Percentiles rank a stretch among this genome's conserved stretches.
phyloP scores from a whole-genome alignment of 345 rosid species.

The Bretschneidera sinensis region DNA sequence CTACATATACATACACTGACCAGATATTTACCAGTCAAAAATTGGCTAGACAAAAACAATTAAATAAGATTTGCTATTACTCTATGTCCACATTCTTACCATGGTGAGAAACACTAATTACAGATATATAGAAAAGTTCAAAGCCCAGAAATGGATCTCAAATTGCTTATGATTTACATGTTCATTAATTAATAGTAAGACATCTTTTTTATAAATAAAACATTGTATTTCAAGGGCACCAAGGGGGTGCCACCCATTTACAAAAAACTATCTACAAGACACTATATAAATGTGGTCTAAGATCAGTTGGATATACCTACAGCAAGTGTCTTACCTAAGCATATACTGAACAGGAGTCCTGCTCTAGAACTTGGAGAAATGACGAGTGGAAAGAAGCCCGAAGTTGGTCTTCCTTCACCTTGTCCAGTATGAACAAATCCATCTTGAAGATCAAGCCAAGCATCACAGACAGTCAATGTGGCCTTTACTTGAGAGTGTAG shows the following conservation, averaged over 20 bases:
- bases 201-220: background rate
- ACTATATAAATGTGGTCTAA: too few relatives aligned
- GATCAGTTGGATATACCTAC: conserved; percentile 37
- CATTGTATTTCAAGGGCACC: too few relatives aligned
- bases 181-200: background rate
- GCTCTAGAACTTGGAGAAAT: conserved; percentile 78
- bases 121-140: too few relatives aligned
- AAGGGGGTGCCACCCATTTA: background rate
- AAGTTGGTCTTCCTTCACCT: conserved; percentile 75
- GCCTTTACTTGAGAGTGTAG: conserved; percentile 91
- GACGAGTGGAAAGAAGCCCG: conserved; percentile 72
- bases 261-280: too few relatives aligned
- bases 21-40: too few relatives aligned
- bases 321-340: conserved; percentile 43
- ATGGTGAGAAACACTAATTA: too few relatives aligned
- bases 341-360: conserved; percentile 69
- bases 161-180: background rate
- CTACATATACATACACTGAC: too few relatives aligned
- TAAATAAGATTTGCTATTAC: too few relatives aligned
- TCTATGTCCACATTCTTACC: background rate
- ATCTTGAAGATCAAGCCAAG: conserved; percentile 93
- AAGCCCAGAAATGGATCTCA: too few relatives aligned
- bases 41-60: background rate
- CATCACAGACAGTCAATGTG: conserved; percentile 67
- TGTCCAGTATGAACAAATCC: conserved; percentile 70